Evolutionary conservation across 768 basidiomycete species (phyloP).

Genomic region (Lyophyllum shimeji): DNA sequence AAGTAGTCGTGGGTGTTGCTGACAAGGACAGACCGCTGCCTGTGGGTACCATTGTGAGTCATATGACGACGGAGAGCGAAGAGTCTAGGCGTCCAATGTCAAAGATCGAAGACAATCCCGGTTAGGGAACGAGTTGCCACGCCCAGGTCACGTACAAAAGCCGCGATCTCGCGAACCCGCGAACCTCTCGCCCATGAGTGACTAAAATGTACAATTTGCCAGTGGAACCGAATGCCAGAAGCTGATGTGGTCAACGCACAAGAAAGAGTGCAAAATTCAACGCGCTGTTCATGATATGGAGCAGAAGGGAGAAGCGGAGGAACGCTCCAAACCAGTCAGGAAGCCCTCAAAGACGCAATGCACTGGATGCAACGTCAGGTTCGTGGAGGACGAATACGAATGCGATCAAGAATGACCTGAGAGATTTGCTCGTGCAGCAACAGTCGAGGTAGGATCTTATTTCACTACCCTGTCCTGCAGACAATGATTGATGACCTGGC

Average conservation of each 20-base stretch:
- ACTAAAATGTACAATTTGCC: neutral
- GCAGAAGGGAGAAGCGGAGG: conserved; percentile 21
- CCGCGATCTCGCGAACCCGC: neutral
- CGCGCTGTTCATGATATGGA: conserved; percentile 30
- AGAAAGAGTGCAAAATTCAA: conserved; percentile 34
- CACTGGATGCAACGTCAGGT: conserved; percentile 32
- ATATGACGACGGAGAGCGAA: too few relatives aligned
- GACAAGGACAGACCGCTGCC: neutral
- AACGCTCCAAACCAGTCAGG: conserved; percentile 18
- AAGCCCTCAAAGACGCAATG: conserved; percentile 24
- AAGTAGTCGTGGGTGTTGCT: neutral
- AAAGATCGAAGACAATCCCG: neutral
- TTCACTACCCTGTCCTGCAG: neutral
- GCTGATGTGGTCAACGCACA: conserved; percentile 29
- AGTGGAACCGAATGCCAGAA: conserved; percentile 25
- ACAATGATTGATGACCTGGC: neutral
- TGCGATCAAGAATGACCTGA: conserved; percentile 29
- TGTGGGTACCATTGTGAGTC: too few relatives aligned
- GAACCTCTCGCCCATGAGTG: too few relatives aligned
- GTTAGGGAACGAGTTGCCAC: neutral
- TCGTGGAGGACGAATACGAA: conserved; percentile 2
- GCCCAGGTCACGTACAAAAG: too few relatives aligned
- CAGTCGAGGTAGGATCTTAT: neutral
- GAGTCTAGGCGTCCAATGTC: too few relatives aligned
- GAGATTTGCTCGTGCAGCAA: conserved; percentile 30